Evolutionary conservation across 257 asterid genomes (phyloP), one percentile per base, ranked within the genome.

Genomic region (Nemophila menziesii): DNA sequence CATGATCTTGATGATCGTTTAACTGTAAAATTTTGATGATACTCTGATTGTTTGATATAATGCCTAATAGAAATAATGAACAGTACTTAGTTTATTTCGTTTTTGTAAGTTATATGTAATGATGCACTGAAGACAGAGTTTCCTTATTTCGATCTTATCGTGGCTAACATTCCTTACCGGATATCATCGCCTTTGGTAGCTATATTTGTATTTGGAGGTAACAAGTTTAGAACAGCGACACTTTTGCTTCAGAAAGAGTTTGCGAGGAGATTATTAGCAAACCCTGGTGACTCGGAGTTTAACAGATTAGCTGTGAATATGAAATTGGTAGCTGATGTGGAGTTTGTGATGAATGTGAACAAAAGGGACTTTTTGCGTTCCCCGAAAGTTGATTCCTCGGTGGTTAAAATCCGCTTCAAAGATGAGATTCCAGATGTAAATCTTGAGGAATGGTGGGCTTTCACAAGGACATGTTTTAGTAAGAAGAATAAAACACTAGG

Each of bases 141-240:
- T 45, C 96, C 96, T 0, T 55, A 16, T 44, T 90, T 78, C 58
- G 63, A 90, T 74, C 87, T 90, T 22, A 76, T 85, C 16, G 96
- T 90, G 23, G 94, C 98, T n/a, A 90, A 90, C 63, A 90, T 81
- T 44, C 98, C 98, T 5, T 90, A 76, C 39, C 69, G 80, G 45
- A 90, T 90, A 60, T 85, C 98, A 3, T 85, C 96, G 0, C 94
- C 92, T 27, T 58, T 90, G 66, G 43, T 85, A 39, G 85, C 94
- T 48, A 90, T 72, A 51, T 59, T 90, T 57, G 66, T 81, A 11
- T 83, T 63, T 3, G 90, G 93, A 36, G 61, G 36, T 18, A 74
- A 68, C 43, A 69, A 72, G 6, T 84, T 69, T n/a, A 70, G 98
- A 61, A 68, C 82, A 16, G 93, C 89, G 0, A 85, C 96, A 0